phyloP scores from a whole-genome alignment of 345 rosid genomes.

The Murraya koenigii region DNA sequence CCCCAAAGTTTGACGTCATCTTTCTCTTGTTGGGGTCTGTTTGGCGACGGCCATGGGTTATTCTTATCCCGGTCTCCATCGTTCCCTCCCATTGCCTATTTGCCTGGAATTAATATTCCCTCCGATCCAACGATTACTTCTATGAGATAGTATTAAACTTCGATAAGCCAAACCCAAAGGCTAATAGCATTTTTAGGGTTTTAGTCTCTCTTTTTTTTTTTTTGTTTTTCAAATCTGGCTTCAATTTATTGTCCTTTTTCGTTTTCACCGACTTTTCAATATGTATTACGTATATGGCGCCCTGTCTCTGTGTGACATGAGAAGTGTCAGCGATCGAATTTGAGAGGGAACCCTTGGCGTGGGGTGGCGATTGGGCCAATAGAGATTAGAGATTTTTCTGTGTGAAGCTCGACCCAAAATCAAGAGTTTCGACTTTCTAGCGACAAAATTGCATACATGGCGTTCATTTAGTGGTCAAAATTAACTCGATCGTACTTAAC shows the following conservation, averaged over 20 bases:
- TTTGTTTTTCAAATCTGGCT: not conserved
- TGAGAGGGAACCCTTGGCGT: not conserved
- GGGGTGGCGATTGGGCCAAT: not conserved
- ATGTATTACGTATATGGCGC: no score
- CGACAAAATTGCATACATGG: not conserved
- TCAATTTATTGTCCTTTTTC: not conserved
- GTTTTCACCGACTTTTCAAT: no score
- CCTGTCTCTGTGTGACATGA: not conserved
- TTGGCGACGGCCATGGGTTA: slow-evolving; percentile 31
- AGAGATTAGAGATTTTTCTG: no score
- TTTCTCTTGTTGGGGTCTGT: slow-evolving; percentile 33
- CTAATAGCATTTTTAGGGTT: slow-evolving; percentile 31
- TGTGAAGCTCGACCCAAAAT: not conserved
- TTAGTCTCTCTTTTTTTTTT: not conserved
- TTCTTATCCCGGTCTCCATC: slow-evolving; percentile 38
- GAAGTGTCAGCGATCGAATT: not conserved
- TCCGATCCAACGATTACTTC: not conserved
- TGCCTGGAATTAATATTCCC: not conserved
- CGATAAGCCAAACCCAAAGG: slow-evolving; percentile 23
- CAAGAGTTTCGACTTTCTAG: not conserved
- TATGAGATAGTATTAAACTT: not conserved
- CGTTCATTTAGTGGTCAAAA: not conserved
- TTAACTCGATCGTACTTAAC: no score
- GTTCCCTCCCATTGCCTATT: slow-evolving; percentile 48
- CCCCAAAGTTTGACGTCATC: slow-evolving; percentile 70